Evolutionary conservation across 805 yeast species (phyloP).

Genomic region (Yarrowia sp.): DNA sequence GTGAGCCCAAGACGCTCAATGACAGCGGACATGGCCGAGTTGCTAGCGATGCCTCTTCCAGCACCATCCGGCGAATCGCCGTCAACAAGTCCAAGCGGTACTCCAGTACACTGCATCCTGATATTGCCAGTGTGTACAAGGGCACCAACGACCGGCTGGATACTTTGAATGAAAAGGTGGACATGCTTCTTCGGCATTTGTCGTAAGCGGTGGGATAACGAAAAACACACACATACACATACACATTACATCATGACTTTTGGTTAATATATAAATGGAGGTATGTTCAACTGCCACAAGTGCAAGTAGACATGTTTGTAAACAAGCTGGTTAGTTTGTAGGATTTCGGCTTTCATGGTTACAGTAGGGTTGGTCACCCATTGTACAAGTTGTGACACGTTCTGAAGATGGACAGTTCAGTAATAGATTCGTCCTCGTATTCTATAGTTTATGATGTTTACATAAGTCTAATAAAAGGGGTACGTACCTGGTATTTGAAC

Average conservation of each 20-base stretch:
- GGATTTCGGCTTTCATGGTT: too few relatives aligned
- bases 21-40: neutral
- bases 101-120: slow-evolving; percentile 19
- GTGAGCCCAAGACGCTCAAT: neutral
- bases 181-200: slow-evolving; percentile 4
- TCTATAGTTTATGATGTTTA: too few relatives aligned
- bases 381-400: too few relatives aligned
- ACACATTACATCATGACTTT: neutral
- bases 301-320: too few relatives aligned
- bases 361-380: too few relatives aligned
- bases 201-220: neutral
- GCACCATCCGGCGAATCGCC: neutral
- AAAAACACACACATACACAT: neutral
- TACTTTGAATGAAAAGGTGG: slow-evolving; percentile 16
- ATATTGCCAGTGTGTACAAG: slow-evolving; percentile 12
- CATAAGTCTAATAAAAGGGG: too few relatives aligned
- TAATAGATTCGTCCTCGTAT: too few relatives aligned
- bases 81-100: slow-evolving; percentile 9
- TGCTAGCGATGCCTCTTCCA: neutral
- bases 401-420: too few relatives aligned
- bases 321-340: too few relatives aligned
- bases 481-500: too few relatives aligned
- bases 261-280: too few relatives aligned
- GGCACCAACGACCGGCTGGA: slow-evolving; percentile 22
- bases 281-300: too few relatives aligned